Base-by-base conservation (phyloP, 176 grass and related monocot species). In the Cocos nucifera region DNA sequence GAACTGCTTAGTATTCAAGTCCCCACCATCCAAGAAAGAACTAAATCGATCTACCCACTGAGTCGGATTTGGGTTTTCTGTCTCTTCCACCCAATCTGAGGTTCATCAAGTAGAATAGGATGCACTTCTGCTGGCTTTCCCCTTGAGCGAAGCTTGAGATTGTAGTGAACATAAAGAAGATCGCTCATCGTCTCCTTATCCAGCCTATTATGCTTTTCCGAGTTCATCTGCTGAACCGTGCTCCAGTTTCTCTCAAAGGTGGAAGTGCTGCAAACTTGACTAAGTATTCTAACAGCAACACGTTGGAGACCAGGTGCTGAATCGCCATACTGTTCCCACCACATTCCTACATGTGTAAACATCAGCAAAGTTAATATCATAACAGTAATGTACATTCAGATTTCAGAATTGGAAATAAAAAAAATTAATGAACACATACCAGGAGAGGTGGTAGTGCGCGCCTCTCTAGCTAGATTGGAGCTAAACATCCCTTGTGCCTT, bases 311-410 rank as follows among this genome's bases (percentile, higher is more conserved):
- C 79, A 5, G 87, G 87, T 15, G 87, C 76, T 61, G 87, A 91
- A 79, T 91, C 87, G 0, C 92, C 93, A 0, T 97, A 91, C 64
- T 97, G 80, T 77, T 97, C 87, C 92, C 92, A 91, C 87, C 92
- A 97, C 76, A 91, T 91, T 26, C 87, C 87, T 90, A 44, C 35
- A 25, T 19, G 67, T 30, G 16, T 56, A 48, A 44, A 44, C 35
- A 44, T 44, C 35, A 44, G 35, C 35, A 44, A 12, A 44, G 14
- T 44, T 44, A 44, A 44, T 12, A 44, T 12, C 35, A 44, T 44
- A 44, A 44, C 35, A 44, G 10, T 44, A 44, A 44, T 44, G 35
- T 12, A 44, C 10, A 44, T 12, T 44, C 35, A 44, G 35, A 44
- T 14, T 44, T 44, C 10, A 44, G 35, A 44, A 44, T 44, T 44